Evolutionary conservation across 257 asterid genomes (phyloP).

Genomic region (Leptodermis oblonga): DNA sequence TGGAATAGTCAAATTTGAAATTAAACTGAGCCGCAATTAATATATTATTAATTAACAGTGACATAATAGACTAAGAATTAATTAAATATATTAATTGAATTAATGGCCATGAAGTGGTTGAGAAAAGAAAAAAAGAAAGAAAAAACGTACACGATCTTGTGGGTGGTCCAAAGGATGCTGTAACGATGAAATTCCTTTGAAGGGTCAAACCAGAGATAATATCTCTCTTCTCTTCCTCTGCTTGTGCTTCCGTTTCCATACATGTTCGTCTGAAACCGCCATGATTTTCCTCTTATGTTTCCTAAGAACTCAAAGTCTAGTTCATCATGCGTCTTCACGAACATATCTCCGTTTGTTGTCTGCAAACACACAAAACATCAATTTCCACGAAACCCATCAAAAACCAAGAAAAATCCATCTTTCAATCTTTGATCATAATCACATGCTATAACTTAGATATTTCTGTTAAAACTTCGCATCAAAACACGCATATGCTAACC

Average conservation of each 20-base stretch:
- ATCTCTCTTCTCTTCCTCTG: conserved; percentile 95
- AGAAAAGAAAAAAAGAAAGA: too few relatives aligned
- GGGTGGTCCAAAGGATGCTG: conserved; percentile 80
- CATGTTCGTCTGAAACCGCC: conserved; percentile 96
- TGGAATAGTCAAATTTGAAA: conserved; percentile 48
- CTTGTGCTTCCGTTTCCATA: conserved; percentile 91
- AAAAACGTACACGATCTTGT: conserved; percentile 69
- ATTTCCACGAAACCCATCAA: not conserved
- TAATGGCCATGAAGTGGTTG: conserved; percentile 14
- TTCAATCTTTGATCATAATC: too few relatives aligned
- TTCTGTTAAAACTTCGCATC: too few relatives aligned
- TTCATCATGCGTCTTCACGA: conserved; percentile 69
- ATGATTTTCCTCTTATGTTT: conserved; percentile 70
- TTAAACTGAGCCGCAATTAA: conserved; percentile 25
- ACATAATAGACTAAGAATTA: conserved; percentile 20
- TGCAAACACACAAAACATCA: conserved; percentile 9
- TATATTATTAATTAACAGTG: too few relatives aligned
- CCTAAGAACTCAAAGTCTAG: conserved; percentile 91
- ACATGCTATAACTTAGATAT: too few relatives aligned
- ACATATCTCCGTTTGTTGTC: conserved; percentile 78
- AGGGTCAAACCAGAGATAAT: conserved; percentile 79
- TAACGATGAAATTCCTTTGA: conserved; percentile 67
- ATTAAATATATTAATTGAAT: too few relatives aligned
- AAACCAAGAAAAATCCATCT: not conserved
- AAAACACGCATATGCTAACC: too few relatives aligned